Evolutionary conservation across 2,329 filamentous ascomycete genomes (phyloP).

Genomic region (Ophiocordyceps camponoti-floridani): DNA sequence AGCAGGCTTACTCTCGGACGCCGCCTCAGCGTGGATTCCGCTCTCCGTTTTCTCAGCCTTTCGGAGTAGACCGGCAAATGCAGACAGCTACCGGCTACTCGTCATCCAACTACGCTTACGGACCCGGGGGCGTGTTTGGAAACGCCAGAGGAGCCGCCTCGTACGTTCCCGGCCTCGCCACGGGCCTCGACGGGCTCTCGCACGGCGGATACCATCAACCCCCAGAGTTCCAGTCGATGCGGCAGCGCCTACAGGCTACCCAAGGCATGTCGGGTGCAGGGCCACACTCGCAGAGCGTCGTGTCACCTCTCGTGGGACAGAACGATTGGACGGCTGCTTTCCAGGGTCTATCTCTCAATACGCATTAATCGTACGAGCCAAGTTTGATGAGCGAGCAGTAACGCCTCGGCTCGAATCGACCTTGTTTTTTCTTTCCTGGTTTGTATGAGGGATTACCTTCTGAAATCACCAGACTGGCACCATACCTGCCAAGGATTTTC

Average conservation of each 20-base stretch:
- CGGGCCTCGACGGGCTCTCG: constrained; percentile 12
- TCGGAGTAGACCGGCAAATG: constrained; percentile 22
- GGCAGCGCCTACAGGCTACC: constrained; percentile 26
- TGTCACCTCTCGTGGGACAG: constrained; percentile 23
- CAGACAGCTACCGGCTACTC: constrained; percentile 17
- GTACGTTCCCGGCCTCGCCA: constrained; percentile 11
- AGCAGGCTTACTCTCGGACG: constrained; percentile 16
- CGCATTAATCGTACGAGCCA: constrained; percentile 22
- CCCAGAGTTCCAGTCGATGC: constrained; percentile 26
- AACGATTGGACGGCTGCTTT: constrained; percentile 47
- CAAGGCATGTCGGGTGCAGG: constrained; percentile 16
- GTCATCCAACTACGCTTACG: constrained; percentile 17
- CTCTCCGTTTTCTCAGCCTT: constrained; percentile 22
- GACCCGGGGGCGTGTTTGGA: constrained; percentile 13
- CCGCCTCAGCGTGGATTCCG: constrained; percentile 23
- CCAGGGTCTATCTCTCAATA: constrained; percentile 56
- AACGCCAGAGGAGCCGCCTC: constrained; percentile 12
- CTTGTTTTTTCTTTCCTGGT: background rate
- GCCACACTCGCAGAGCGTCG: constrained; percentile 18
- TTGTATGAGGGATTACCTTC: background rate
- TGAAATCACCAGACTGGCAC: background rate
- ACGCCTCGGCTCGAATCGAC: background rate
- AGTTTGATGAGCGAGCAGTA: background rate
- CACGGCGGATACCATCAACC: constrained; percentile 15
- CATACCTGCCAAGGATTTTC: background rate